phyloP scores from a whole-genome alignment of 768 basidiomycete species.

The Pleurotus tuber-regium region DNA sequence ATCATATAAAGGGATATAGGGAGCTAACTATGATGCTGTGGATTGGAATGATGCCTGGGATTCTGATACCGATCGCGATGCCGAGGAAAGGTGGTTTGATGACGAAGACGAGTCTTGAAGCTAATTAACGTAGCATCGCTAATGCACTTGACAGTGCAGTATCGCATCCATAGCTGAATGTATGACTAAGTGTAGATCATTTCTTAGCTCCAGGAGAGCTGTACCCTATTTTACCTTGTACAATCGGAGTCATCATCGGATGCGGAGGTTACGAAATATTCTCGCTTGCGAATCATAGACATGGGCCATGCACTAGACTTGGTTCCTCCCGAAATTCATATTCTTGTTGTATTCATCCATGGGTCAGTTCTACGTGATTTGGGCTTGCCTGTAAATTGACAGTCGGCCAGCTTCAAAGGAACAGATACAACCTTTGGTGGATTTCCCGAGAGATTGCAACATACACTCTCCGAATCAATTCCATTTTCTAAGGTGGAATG shows the following conservation, averaged over 20 bases:
- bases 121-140: no score
- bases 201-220: background rate
- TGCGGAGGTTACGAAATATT: no score
- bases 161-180: no score
- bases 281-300: no score
- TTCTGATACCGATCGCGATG: background rate
- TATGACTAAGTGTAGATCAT: background rate
- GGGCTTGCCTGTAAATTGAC: background rate
- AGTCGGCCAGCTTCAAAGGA: constrained; percentile 45
- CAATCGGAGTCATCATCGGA: no score
- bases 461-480: constrained; percentile 69
- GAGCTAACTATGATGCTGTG: constrained; percentile 4
- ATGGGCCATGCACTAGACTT: no score
- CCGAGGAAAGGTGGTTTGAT: constrained; percentile 4
- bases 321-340: constrained; percentile 33
- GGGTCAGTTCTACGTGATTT: constrained; percentile 32
- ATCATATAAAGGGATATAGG: background rate
- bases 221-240: background rate
- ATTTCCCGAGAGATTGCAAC: constrained; percentile 79
- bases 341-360: constrained; percentile 78
- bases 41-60: constrained; percentile 9
- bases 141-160: no score
- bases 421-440: constrained; percentile 67
- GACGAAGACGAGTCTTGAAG: constrained; percentile 5
- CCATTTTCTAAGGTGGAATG: constrained; percentile 60